A percentile compares a stretch with the other conserved stretches of the same genome.
These are phyloP conservation scores for Cokeromyces recurvatus DNA, from an alignment of 371 early-diverging fungal genomes.

Conservation along the genomic window DNA sequence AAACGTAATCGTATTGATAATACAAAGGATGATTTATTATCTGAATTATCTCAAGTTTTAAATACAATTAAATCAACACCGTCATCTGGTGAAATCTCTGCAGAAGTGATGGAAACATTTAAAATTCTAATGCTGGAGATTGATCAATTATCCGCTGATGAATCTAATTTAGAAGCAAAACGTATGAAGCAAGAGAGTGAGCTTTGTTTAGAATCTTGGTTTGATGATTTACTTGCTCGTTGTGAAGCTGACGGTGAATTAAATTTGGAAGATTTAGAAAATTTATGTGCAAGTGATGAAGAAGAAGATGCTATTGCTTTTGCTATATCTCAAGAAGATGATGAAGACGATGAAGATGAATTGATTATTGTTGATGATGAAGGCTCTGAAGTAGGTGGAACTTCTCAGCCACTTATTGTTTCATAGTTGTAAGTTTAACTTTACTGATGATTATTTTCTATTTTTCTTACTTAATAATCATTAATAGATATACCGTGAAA, in stretches of 20 bases:
- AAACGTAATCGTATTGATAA: conserved; percentile 8
- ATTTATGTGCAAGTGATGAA: conserved; percentile 17
- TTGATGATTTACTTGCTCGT: conserved; percentile 39
- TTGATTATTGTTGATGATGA: conserved; percentile 17
- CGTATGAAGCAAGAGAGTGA: conserved; percentile 39
- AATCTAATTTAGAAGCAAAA: conserved; percentile 20
- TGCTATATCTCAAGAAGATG: conserved; percentile 13
- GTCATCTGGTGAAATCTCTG: conserved; percentile 40
- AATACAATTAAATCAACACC: conserved; percentile 38
- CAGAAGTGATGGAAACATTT: conserved; percentile 37
- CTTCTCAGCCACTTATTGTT: conserved; percentile 8
- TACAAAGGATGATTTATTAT: conserved; percentile 11
- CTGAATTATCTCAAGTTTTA: conserved; percentile 31
- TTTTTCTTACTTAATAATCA: no score
- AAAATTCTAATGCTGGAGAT: conserved; percentile 37
- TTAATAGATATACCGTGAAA: no score
- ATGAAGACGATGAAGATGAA: conserved; percentile 14
- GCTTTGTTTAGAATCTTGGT: conserved; percentile 39
- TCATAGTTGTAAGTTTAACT: conserved; percentile 3
- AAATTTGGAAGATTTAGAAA: conserved; percentile 17
- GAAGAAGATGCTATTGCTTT: conserved; percentile 19
- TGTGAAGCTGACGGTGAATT: conserved; percentile 44
- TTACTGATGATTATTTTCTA: no score
- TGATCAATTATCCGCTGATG: conserved; percentile 17
- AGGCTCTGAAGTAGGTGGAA: conserved; percentile 4